Evolutionary conservation across 805 yeast species (phyloP), one percentile per base, ranked within the genome.

Genomic region (Cyberlindnera meyerae): DNA sequence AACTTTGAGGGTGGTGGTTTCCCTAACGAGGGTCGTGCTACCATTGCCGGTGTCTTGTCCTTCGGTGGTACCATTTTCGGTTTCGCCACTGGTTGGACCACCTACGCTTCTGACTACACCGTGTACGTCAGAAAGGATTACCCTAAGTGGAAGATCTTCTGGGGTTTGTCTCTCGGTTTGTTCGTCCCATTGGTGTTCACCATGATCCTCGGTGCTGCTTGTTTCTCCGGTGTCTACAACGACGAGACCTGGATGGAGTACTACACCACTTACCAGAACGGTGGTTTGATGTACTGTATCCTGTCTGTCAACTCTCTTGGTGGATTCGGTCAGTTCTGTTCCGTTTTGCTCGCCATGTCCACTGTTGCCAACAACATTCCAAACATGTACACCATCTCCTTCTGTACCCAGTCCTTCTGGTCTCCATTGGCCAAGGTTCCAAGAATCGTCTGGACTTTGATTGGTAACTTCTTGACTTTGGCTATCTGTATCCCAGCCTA

Each of bases 61-160:
- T 86, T 82, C 49, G 96, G 96, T 57, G 80, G 88, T 60, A 63
- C 93, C 29, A 60, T 83, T 45, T 88, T 75, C 52, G 96, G 96
- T 45, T 88, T 81, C 55, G 94, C 95, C 34, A 75, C 95, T 37
- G 96, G 96, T 45, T 88, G 97, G 97, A 77, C 94, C 39, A 80
- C 96, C 14, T 86, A 80, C 51, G 93, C 96, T 18, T 77, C 95
- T 35, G 97, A 88, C 65, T 89, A 88, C 65, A 86, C 95, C 33
- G 87, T 82, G 29, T 89, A 86, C 66, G 86, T 83, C 74, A 85
- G 82, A 48, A 67, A 73, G 51, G 70, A 74, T 53, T 76, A 80
- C 45, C 73, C 72, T 60, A 65, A 75, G 29, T 45, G 48, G 55
- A 79, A 68, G 55, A 68, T 86, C 38, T 87, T 86, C 66, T 58